Evolutionary conservation across 495 filamentous ascomycete genomes (phyloP), one percentile per base, ranked within the genome.

Genomic region (Glonium stellatum): DNA sequence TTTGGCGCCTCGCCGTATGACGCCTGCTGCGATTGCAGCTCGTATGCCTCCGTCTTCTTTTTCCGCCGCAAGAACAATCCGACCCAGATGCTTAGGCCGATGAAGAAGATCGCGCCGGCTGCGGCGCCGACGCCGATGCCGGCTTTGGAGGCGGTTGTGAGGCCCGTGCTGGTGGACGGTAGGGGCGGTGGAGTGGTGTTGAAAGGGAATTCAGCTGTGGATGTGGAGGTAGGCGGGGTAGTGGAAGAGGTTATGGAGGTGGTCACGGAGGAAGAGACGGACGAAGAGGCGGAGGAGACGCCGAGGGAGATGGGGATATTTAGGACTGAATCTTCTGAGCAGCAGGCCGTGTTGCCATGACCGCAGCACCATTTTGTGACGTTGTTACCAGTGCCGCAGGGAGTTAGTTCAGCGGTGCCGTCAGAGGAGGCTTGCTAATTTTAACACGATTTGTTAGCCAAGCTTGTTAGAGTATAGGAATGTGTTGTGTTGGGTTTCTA

Each of bases 71-170:
- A 6, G 27, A 31, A 31, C 9, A 36, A 25, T 18, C 37, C 55
- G 23, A 57, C 13, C 11, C 34, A 48, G 41, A 57, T 47, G 15
- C 55, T 39, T 42, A 57, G 41, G 5, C 21, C 55, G n/a, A 57
- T 15, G 15, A 57, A 23, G 1, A 15, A 3, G n/a, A 57, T 4
- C 11, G 27, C 55, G 11, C 55, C 55, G 21, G 34, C 13, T 1
- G 37, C 55, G n/a, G 36, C 55, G 13, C 15, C 55, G 23, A 57
- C 23, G 19, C 55, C 55, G 21, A 57, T 57, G 22, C 55, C 55
- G 41, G 55, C 55, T 31, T 57, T 57, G 19, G 35, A 36, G 13
- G 18, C 55, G 31, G 41, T 57, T 23, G 55, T 25, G 37, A 57
- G 55, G 23, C 55, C 55, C 0, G 6, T 31, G 15, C 10, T 22